Evolutionary conservation across 2,329 filamentous ascomycete species (phyloP), one percentile per base, ranked within the genome.

Genomic region (Aspergillus pseudotamarii): DNA sequence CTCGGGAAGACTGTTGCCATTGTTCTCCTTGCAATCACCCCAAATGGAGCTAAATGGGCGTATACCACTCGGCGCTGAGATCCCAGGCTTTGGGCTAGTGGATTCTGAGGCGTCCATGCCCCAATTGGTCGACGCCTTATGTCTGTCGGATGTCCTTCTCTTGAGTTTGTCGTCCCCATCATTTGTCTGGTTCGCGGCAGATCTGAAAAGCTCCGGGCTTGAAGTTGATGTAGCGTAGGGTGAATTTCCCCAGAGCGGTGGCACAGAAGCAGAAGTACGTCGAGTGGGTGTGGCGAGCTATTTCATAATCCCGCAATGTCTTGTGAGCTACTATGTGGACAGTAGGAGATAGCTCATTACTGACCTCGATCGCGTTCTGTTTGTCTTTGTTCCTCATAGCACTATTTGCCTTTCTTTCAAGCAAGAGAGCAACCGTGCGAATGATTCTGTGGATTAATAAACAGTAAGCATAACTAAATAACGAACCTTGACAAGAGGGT

Each of bases 351-450:
- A 12, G 12, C 14, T 55, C 12, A 14, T 19, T 6, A 55, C 51
- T 55, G 14, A 55, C 51, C 51, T 55, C 51, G 2, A 36, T 36
- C 6, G 51, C 9, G 1, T 26, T 19, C 12, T 16, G 36, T 11
- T 48, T 48, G 21, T 55, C 51, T 28, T 36, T 21, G 11, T 21
- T 38, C 32, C 28, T 63, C 60, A 26, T 55, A 19, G 6, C 46
- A 26, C 34, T 43, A 12, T 63, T 66, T 8, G 68, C 66, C 34
- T 69, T 71, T 23, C 66, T 66, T 45, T 69, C 57, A 5, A 71
- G 54, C 19, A 72, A 53, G 14, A 72, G 36, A 23, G 58, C 59
- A 41, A 72, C n/a, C 3, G 58, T 60, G 2, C 64, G 38, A 19
- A 43, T 64, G 6, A 71, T 65, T 36, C 68, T 70, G 34, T 19